Evolutionary conservation across 108 stramenopile genomes (phyloP).

Genomic region (Nitzschia inconspicua): DNA sequence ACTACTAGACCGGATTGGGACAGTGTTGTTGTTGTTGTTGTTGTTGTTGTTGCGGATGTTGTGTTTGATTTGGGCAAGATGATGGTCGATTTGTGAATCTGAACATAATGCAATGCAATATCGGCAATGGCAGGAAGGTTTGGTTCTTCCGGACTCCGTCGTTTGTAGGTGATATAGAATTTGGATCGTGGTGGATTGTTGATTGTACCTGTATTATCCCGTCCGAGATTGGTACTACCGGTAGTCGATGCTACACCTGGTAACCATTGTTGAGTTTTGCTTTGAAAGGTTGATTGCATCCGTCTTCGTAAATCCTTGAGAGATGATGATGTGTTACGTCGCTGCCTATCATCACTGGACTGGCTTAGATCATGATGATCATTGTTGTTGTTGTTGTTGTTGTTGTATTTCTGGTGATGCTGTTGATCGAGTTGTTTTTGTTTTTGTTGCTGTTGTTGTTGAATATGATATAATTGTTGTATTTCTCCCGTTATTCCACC

Average conservation of each 20-base stretch:
- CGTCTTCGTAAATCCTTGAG: slow-evolving; percentile 29
- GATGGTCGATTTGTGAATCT: slow-evolving; percentile 49
- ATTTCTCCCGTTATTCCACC: slow-evolving; percentile 30
- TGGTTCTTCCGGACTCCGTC: slow-evolving; percentile 43
- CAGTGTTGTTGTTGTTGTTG: neutral
- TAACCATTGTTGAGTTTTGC: slow-evolving; percentile 21
- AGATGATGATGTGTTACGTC: slow-evolving; percentile 10
- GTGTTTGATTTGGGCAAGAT: neutral
- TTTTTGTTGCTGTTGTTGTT: neutral
- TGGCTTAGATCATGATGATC: neutral
- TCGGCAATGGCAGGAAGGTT: slow-evolving; percentile 70
- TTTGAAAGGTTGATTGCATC: slow-evolving; percentile 29
- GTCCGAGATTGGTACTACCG: neutral
- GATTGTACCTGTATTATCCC: neutral
- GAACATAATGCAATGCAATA: slow-evolving; percentile 52
- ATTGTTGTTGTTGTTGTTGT: neutral
- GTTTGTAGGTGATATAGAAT: slow-evolving; percentile 55
- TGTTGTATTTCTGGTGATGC: neutral
- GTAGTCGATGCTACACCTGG: neutral
- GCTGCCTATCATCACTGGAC: too few species aligned
- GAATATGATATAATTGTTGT: neutral
- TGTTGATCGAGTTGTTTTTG: neutral
- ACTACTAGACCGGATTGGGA: neutral
- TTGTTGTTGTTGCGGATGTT: neutral
- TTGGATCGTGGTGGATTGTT: neutral